Evolutionary conservation across 2,329 filamentous ascomycete genomes (phyloP).

Genomic region (Fusarium tupiense): DNA sequence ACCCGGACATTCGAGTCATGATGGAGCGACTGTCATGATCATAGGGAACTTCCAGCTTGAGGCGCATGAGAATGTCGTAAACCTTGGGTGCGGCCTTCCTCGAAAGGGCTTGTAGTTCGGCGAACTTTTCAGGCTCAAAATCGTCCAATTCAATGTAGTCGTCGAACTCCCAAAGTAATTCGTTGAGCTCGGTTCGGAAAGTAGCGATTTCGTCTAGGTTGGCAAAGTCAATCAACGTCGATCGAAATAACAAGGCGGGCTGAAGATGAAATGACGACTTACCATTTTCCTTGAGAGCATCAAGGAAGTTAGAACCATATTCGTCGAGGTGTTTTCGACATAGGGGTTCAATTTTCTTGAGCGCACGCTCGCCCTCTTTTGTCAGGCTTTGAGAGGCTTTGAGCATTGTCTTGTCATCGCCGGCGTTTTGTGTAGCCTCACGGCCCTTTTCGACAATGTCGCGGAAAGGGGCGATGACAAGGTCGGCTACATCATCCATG

Average conservation of each 20-base stretch:
- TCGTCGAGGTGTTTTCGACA: conserved; percentile 60
- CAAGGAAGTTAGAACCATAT: conserved; percentile 60
- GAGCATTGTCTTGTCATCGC: conserved; percentile 56
- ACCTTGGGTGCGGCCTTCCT: conserved; percentile 60
- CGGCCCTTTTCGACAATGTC: conserved; percentile 64
- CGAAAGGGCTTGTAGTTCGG: conserved; percentile 58
- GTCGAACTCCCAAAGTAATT: conserved; percentile 66
- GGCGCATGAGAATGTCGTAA: conserved; percentile 61
- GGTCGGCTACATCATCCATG: conserved; percentile 55
- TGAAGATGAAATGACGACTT: conserved; percentile 31
- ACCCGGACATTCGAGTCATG: conserved; percentile 40
- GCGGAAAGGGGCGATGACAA: conserved; percentile 61
- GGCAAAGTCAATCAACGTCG: conserved; percentile 24
- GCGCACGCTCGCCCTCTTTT: conserved; percentile 59
- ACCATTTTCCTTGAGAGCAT: conserved; percentile 65
- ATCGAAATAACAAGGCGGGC: neutral
- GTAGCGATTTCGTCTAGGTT: conserved; percentile 57
- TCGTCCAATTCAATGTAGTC: conserved; percentile 60
- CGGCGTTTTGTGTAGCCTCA: conserved; percentile 58
- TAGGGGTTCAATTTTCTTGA: conserved; percentile 62
- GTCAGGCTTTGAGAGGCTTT: conserved; percentile 59
- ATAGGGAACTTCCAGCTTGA: conserved; percentile 58
- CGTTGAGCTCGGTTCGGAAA: conserved; percentile 58
- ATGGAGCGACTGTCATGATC: conserved; percentile 43
- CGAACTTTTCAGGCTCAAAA: conserved; percentile 62